Evolutionary conservation across 306 rosid genomes (phyloP), one percentile per base, ranked within the genome.

Genomic region (Urtica urens): DNA sequence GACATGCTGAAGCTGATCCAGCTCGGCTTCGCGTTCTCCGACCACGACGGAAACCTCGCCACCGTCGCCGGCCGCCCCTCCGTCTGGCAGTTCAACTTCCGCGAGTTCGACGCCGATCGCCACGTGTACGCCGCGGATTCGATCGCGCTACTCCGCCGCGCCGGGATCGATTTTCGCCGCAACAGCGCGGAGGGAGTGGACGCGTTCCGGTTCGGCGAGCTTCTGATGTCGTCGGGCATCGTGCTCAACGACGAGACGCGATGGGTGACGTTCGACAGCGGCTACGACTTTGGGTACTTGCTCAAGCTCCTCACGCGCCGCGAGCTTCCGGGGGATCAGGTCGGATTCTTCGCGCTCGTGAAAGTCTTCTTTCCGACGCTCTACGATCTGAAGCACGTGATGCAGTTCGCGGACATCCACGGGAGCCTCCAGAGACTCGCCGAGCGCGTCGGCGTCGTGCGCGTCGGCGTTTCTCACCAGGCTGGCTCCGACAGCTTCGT

Each of bases 401-500:
- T 72, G 73, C 66, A 62, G 73, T 72, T 72, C 57, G 66, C 73
- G 56, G 66, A 72, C 51, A 68, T 66, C 27, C 78, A 72, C 8
- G 73, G 70, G 1, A 70, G 78, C n/a, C 26, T 72, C 46, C 66
- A 72, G 63, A 66, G 66, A 63, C 57, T 72, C 1, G 78, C 78
- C 0, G 78, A 72, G 50, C 46, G 66, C 28, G 19, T 66, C 62
- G 78, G 66, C 42, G 78, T 72, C 55, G 78, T 60, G 47, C 47
- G 73, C 22, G 47, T 66, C 34, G 73, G 77, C 10, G 62, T 72
- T 19, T 60, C 51, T 38, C 73, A 72, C 38, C 70, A 72, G 60
- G 78, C 78, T 7, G 78, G 73, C 13, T 72, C 77, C 3, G 73
- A 72, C 57, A 66, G 77, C 58, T 60, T 72, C 65, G 72, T 72